phyloP scores from a whole-genome alignment of 83 land plant genomes.

The Picea abies region DNA sequence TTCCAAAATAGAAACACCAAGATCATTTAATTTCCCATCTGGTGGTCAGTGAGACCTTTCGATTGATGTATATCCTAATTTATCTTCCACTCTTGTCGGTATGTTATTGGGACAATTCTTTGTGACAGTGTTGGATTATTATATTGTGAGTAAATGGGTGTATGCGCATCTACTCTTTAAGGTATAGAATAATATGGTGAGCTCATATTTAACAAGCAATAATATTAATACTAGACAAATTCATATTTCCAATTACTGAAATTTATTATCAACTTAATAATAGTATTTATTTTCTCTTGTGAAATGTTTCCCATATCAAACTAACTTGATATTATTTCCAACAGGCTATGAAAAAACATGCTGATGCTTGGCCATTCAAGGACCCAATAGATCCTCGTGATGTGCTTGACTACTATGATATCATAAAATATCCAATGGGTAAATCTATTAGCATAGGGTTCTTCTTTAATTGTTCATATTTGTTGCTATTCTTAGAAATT shows the following conservation, averaged over 20 bases:
- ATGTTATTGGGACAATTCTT: background rate
- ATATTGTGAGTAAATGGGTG: background rate
- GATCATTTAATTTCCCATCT: no score
- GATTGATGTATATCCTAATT: no score
- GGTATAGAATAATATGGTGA: background rate
- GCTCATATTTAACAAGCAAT: background rate
- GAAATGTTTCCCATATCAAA: background rate
- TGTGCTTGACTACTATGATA: constrained; percentile 98
- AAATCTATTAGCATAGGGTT: background rate
- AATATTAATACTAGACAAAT: background rate
- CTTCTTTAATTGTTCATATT: no score
- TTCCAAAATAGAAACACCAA: no score
- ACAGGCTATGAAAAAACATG: constrained; percentile 84
- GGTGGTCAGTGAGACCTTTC: no score
- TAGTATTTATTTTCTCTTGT: background rate
- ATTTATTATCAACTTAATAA: background rate
- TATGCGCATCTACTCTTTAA: background rate
- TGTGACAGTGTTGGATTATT: background rate
- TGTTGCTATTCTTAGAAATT: background rate
- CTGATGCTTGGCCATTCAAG: constrained; percentile 98
- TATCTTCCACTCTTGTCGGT: background rate
- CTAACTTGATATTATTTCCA: constrained; percentile 1
- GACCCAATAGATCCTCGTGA: constrained; percentile 97
- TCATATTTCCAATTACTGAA: background rate
- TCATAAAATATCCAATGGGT: constrained; percentile 99